These are phyloP conservation scores for Hibiscus syriacus DNA, from an alignment of 345 rosid species.

Conservation along the genomic window DNA sequence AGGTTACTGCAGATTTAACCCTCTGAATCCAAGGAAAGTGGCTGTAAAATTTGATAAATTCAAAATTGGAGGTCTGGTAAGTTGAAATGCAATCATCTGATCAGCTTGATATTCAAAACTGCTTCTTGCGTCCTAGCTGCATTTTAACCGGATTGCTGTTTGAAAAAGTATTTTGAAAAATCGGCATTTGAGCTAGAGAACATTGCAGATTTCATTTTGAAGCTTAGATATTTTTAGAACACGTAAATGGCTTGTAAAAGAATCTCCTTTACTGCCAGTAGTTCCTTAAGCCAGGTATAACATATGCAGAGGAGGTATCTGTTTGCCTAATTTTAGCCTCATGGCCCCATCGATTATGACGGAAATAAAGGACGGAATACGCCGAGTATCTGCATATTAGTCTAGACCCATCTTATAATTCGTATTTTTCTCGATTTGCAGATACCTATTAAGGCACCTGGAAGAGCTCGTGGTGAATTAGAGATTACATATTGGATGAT, in stretches of 20 bases:
- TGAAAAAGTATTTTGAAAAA: too few relatives aligned
- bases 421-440: slow-evolving; percentile 7
- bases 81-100: slow-evolving; percentile 24
- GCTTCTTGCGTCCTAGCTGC: too few relatives aligned
- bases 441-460: slow-evolving; percentile 61
- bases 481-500: slow-evolving; percentile 58
- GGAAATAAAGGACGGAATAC: background rate
- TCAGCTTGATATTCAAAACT: background rate
- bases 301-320: too few relatives aligned
- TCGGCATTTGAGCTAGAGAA: too few relatives aligned
- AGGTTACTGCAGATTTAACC: slow-evolving; percentile 91
- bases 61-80: slow-evolving; percentile 72
- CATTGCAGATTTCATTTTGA: too few relatives aligned
- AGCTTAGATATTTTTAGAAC: background rate
- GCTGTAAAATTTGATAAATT: slow-evolving; percentile 77
- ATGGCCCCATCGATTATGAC: too few relatives aligned
- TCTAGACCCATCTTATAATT: background rate
- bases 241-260: background rate
- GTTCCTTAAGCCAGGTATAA: too few relatives aligned
- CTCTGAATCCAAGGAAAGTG: slow-evolving; percentile 63
- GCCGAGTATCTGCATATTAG: background rate
- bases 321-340: too few relatives aligned
- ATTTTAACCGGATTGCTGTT: too few relatives aligned
- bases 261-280: too few relatives aligned
- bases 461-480: slow-evolving; percentile 49